These are phyloP conservation scores for Cryptomeria japonica DNA, from an alignment of 75 land plant species.

Conservation along the genomic window DNA sequence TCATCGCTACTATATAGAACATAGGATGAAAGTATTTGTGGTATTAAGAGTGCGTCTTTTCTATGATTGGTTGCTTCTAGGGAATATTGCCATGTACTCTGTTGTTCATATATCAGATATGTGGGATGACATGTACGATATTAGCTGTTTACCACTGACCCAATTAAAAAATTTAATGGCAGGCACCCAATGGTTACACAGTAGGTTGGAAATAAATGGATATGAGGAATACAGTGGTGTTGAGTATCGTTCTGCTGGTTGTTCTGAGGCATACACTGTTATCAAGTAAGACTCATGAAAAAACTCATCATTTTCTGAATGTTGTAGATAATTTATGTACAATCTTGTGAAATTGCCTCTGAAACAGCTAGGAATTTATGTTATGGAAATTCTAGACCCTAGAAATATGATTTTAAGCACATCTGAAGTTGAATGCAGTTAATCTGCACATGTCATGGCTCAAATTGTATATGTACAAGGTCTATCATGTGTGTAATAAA, in stretches of 20 bases:
- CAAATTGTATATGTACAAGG: neutral
- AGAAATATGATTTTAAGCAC: neutral
- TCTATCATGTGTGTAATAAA: neutral
- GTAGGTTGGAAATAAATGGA: conserved; percentile 71
- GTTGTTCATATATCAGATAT: neutral
- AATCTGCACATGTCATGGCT: neutral
- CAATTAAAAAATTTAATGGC: conserved; percentile 1
- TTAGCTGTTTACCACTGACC: neutral
- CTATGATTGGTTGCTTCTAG: neutral
- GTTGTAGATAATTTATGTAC: neutral
- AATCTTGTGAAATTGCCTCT: neutral
- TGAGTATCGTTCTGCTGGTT: conserved; percentile 81
- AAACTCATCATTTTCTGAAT: neutral
- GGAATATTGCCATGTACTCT: neutral
- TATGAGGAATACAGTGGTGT: conserved; percentile 85
- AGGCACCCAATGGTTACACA: conserved; percentile 79
- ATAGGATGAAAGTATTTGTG: neutral
- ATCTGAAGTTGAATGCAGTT: neutral
- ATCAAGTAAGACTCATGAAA: conserved; percentile 27
- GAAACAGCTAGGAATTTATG: neutral
- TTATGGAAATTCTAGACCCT: neutral
- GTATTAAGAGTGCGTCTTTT: neutral
- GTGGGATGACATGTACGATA: neutral
- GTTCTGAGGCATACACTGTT: conserved; percentile 67
- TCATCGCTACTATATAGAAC: neutral